Evolutionary conservation across 1,284 basidiomycete genomes (phyloP), one percentile per base, ranked within the genome.

Genomic region (Ceratobasidium sp.): DNA sequence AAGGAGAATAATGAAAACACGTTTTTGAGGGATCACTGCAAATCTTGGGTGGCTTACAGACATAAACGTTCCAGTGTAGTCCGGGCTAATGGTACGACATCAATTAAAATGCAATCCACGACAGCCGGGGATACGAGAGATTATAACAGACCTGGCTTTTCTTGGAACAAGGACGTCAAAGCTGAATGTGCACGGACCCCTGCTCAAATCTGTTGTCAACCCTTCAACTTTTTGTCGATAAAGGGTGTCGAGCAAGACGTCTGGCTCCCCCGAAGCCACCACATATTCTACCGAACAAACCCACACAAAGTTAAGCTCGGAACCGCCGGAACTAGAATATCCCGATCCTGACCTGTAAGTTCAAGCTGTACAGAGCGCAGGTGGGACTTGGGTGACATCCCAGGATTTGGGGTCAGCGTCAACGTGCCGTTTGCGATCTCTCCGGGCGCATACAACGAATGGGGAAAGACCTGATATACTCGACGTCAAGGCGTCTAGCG

Each of bases 51-150:
- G 28, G 57, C 65, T 55, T 69, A 55, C 65, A 36, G 65, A 69
- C 65, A 69, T 69, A 21, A 69, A 69, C 18, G 65, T 69, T 9
- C 65, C 65, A 43, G 5, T 69, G 21, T 69, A 69, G 50, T 69
- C 65, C 23, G 65, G 65, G 39, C 65, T 69, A 32, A 18, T 10
- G 52, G 28, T n/a, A 50, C 16, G 16, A 12, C 45, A 52, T 50
- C 12, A 34, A 32, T 57, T 55, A 57, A n/a, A 18, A 28, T 34
- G 3, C 16, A 26, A 41, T 59, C 58, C 34, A 32, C 12, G 2
- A 8, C 18, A 23, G 52, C 16, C 43, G 32, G 46, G 41, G 34
- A 65, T 39, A 46, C 1, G 32, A 53, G 34, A 32, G 14, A n/a
- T 10, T 26, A 21, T 39, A 21, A 21, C 39, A 23, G 30, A 69